A percentile compares a stretch with the other conserved stretches of the same genome.
Conservation (phyloP, 306 rosid species). For the Ormosia semicastrata region DNA sequence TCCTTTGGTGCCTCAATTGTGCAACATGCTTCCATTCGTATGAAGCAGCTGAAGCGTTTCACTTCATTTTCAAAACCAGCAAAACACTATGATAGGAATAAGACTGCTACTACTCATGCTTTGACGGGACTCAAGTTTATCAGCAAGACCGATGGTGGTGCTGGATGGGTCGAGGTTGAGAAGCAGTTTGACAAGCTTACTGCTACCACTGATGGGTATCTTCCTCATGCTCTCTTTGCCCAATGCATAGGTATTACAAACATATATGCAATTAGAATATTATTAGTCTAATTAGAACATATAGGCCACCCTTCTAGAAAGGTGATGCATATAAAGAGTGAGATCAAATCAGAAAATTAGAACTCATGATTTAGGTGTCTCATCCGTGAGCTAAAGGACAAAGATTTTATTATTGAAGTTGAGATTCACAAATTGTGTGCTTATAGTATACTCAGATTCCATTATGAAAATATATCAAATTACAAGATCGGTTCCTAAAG, state of each 20-base stretch:
- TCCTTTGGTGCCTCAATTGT: constrained; percentile 41
- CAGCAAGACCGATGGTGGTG: constrained; percentile 38
- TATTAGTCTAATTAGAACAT: too few species aligned
- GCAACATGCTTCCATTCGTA: constrained; percentile 40
- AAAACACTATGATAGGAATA: constrained; percentile 37
- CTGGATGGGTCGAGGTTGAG: constrained; percentile 56
- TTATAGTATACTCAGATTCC: constrained; percentile 4
- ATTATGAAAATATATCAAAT: neutral
- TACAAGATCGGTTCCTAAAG: neutral
- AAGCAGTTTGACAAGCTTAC: constrained; percentile 43
- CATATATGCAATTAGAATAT: too few species aligned
- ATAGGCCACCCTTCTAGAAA: constrained; percentile 21
- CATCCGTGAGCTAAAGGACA: neutral
- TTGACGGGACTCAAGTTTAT: constrained; percentile 58
- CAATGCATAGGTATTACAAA: constrained; percentile 52
- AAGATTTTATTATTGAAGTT: neutral
- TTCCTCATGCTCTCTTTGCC: constrained; percentile 52
- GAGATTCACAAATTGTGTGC: constrained; percentile 1
- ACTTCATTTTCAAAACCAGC: constrained; percentile 45
- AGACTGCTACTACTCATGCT: constrained; percentile 50
- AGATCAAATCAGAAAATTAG: neutral
- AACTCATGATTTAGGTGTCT: constrained; percentile 17
- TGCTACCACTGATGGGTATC: constrained; percentile 49
- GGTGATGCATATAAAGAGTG: neutral
- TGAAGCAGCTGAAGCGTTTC: constrained; percentile 54